Base-by-base conservation (phyloP, 139 green algal genomes). In the Parachlorella kessleri region DNA sequence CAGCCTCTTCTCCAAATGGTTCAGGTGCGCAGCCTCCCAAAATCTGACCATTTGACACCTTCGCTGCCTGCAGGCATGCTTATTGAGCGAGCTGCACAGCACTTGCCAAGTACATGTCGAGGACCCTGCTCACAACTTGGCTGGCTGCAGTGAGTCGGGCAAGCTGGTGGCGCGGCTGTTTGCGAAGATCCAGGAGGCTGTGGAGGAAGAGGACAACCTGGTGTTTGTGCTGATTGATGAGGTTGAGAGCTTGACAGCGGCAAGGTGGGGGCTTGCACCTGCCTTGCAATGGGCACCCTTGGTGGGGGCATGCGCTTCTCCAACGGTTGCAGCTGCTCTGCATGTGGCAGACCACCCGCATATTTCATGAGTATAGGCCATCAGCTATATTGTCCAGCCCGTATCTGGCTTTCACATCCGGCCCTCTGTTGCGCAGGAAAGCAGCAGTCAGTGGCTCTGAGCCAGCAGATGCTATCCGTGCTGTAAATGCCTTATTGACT, bases 211-310 rank as follows among this genome's bases (percentile, higher is more conserved):
- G 3, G 87, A 93, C 41, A 78, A 79, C 3, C 89, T 99, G 5
- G 92, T 99, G 55, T 98, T 99, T 89, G 93, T 99, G 26, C 88
- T 99, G 5, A 96, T 99, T 28, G 96, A 98, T 72, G 94, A 98
- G 80, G 92, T 90, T 40, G 95, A 99, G 86, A 93, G 77, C 66
- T 82, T 99, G 21, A 93, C 95, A 4, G 78, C 91, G 3, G 94
- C 96, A 14, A 75, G 96, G 64, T 88, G 89, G 84, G 89, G 88
- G 28, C 23, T 68, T 1, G 63, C 33, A 90, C 84, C 69, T 66
- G 26, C 53, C 48, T 14, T 0, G 48, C 21, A 14, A 59, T 59
- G 48, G n/a, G n/a, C n/a, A n/a, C n/a, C n/a, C n/a, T n/a, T n/a
- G n/a, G n/a, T n/a, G n/a, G n/a, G n/a, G n/a, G n/a, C n/a, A n/a